These are phyloP conservation scores for Backusella macrospora DNA, from an alignment of 192 early-diverging fungal species.

Conservation along the genomic window DNA sequence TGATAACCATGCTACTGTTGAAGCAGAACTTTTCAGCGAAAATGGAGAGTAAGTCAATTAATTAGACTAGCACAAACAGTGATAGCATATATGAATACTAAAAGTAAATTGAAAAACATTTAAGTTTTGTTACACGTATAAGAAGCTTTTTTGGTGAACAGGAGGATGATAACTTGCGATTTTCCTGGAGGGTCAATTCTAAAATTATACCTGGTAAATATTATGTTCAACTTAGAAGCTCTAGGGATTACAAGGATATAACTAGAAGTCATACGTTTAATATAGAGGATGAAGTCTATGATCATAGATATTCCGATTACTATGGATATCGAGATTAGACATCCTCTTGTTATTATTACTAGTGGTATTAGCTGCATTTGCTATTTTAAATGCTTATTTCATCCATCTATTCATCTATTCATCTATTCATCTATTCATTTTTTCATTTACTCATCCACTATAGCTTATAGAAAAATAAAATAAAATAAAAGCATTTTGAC, in stretches of 20 bases:
- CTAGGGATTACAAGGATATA: neutral
- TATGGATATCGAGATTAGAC: neutral
- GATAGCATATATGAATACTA: neutral
- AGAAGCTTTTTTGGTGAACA: neutral
- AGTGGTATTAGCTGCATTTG: too few relatives aligned
- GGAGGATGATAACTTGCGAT: neutral
- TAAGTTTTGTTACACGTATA: neutral
- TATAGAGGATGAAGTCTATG: neutral
- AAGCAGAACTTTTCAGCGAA: neutral
- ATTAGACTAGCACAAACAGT: neutral
- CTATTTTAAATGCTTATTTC: too few relatives aligned
- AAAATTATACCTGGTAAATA: neutral
- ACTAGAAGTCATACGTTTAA: conserved; percentile 9
- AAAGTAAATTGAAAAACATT: too few relatives aligned
- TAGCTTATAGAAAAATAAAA: too few relatives aligned
- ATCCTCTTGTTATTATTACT: too few relatives aligned
- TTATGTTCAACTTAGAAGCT: neutral
- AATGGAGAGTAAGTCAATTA: neutral
- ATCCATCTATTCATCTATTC: too few relatives aligned
- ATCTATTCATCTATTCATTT: too few relatives aligned
- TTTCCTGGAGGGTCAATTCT: neutral
- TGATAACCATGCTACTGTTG: neutral
- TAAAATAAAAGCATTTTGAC: too few relatives aligned
- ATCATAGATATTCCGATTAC: neutral
- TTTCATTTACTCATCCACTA: too few relatives aligned